phyloP scores from a whole-genome alignment of 176 grass and related monocot species.

The Sorghum bicolor region DNA sequence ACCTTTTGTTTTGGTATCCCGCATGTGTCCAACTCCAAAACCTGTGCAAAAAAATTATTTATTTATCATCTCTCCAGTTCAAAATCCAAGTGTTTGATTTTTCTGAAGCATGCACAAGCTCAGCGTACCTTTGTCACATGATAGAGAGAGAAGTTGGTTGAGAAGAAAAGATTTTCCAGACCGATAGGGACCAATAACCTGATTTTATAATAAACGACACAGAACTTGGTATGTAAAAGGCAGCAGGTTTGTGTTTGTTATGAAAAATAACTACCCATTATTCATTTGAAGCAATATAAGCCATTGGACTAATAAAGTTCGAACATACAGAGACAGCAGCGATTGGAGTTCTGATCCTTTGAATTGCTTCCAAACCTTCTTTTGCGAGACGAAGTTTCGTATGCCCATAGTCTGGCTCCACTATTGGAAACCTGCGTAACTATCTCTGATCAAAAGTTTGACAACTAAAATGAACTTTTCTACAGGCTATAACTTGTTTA shows the following conservation, averaged over 20 bases:
- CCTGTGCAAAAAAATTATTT: constrained; percentile 37
- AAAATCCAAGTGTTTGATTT: neutral
- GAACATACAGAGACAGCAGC: constrained; percentile 68
- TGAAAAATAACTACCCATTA: neutral
- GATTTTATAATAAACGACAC: constrained; percentile 10
- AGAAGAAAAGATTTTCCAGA: constrained; percentile 96
- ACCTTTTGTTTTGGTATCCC: constrained; percentile 99
- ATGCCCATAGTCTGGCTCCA: constrained; percentile 86
- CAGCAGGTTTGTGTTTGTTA: neutral
- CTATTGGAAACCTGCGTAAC: constrained; percentile 72
- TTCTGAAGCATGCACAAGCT: neutral
- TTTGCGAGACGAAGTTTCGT: constrained; percentile 69
- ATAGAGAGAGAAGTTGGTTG: constrained; percentile 87
- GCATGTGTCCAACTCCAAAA: constrained; percentile 96
- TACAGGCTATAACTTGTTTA: neutral
- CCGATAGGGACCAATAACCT: constrained; percentile 91
- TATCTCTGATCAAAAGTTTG: constrained; percentile 14
- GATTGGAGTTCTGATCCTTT: constrained; percentile 69
- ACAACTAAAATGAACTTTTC: neutral
- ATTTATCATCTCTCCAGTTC: neutral
- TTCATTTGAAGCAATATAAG: neutral
- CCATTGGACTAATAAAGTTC: neutral
- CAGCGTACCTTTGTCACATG: constrained; percentile 68
- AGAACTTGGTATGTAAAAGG: neutral
- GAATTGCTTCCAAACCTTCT: constrained; percentile 87